Base-by-base conservation (phyloP, 2,329 filamentous ascomycete species). In the Cladophialophora bantiana region DNA sequence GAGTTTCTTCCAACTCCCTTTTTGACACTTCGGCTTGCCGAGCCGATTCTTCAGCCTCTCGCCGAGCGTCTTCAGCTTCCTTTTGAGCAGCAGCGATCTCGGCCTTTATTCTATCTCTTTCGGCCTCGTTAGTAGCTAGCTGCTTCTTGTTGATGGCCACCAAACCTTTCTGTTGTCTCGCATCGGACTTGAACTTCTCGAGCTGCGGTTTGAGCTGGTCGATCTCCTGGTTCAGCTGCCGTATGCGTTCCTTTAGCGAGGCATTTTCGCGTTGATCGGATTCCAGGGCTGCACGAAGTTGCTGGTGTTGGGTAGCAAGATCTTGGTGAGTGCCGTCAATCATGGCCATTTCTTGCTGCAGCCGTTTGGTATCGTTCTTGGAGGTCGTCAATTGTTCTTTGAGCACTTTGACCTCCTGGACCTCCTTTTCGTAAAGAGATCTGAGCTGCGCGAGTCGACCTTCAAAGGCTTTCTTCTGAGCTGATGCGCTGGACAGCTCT, bases 81-180 rank as follows among this genome's bases (percentile, higher is more conserved):
- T 90, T 77, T 80, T 85, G 70, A 90, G 85, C 59, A 88, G 88
- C 66, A 53, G 89, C 89, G 53, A 90, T 89, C 77, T 98, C 94
- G 1, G 83, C 82, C 81, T 93, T 94, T 45, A 97, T 83, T 82
- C 92, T 94, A 68, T 98, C 94, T 36, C 92, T 88, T 77, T 98
- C 94, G 56, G 87, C 87, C 78, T 99, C 95, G 65, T 90, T 92
- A 0, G 94, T 97, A 40, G 90, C 88, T 67, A 98, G 74, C 80
- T 99, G 95, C 82, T 99, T 99, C 84, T 96, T 98, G 82, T 97
- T 97, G 81, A 99, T 99, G 52, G 95, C 94, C 35, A 96, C 94
- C 71, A 98, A 84, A 18, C 95, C 95, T 81, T 96, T 98, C 76
- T 98, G 94, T 78, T 98, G 95, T 50, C 95, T 89, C 32, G 93